phyloP scores from a whole-genome alignment of 768 basidiomycete genomes.

The Lactifluus echinatus region DNA sequence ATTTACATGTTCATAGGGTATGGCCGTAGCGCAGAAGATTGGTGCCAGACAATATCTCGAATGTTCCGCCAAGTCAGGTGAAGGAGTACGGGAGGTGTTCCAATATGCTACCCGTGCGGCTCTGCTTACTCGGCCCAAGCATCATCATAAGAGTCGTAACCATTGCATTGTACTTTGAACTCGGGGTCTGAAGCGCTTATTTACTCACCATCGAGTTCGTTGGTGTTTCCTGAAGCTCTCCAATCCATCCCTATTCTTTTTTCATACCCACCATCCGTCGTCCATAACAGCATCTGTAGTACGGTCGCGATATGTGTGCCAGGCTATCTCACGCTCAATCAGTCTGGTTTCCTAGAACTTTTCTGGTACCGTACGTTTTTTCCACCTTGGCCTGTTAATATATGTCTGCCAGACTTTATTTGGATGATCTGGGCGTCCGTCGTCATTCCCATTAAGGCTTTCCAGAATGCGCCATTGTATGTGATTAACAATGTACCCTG shows the following conservation, averaged over 20 bases:
- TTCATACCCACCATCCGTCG: constrained; percentile 31
- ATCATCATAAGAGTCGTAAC: constrained; percentile 31
- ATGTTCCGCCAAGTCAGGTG: constrained; percentile 92
- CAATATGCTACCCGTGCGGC: constrained; percentile 94
- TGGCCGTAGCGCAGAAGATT: constrained; percentile 94
- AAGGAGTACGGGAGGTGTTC: constrained; percentile 98
- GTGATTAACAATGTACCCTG: too few species aligned
- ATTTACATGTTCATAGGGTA: constrained; percentile 48
- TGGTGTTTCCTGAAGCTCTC: constrained; percentile 5
- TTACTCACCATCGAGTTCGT: constrained; percentile 4
- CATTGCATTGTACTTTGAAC: constrained; percentile 38
- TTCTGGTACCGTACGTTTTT: constrained; percentile 9
- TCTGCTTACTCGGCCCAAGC: constrained; percentile 51
- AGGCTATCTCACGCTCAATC: constrained; percentile 13
- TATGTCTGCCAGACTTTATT: constrained; percentile 3
- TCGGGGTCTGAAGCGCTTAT: neutral
- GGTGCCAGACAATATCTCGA: constrained; percentile 95
- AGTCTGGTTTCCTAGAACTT: constrained; percentile 18
- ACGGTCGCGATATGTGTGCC: constrained; percentile 16
- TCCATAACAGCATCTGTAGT: constrained; percentile 28
- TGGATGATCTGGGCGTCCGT: neutral
- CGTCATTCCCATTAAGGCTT: neutral
- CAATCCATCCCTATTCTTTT: constrained; percentile 22
- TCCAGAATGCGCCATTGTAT: neutral
- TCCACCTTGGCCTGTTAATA: constrained; percentile 2